Base-by-base conservation (phyloP, 306 rosid genomes). In the Begonia loranthoides region DNA sequence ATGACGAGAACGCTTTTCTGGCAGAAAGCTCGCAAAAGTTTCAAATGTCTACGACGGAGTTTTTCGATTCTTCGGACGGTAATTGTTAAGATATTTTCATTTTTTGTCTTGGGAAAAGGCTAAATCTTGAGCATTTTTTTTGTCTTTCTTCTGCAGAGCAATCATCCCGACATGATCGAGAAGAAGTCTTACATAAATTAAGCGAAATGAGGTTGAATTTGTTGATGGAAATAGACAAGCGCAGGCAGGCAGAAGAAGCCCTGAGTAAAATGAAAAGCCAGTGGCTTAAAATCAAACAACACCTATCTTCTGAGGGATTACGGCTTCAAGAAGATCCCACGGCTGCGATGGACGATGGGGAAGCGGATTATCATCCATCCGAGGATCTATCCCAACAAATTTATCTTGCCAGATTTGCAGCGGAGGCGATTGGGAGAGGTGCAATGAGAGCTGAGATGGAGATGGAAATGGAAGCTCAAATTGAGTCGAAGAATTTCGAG, bases 61-160 rank as follows among this genome's bases (percentile, higher is more conserved):
- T 78, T 73, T 83, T 58, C 75, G 96, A 92, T 57, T 95, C 96
- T 60, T 71, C 82, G 70, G 96, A 86, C 68, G 99, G 99, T 92
- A 87, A 10, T 21, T 43, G 47, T 43, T 2, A 13, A 43, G n/a
- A n/a, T 2, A 10, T 43, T 43, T 43, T n/a, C 15, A 43, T 43
- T n/a, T 43, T 9, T 43, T 10, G 3, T 43, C 15, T 43, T 43
- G 47, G 43, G 47, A 10, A 43, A 43, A 10, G 47, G 10, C 13
- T 0, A 7, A 6, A 3, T 43, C 15, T 12, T 3, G 46, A 43
- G 13, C 15, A 4, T 43, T 43, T 43, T 43, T 4, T 43, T 12
- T 11, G 6, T 43, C 47, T 43, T 43, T 43, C 15, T 10, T 43
- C 47, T 43, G 47, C 15, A 15, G 77, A 74, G 56, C 92, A 62